phyloP scores from a whole-genome alignment of 495 filamentous ascomycete genomes.

The Penicillium dipodomyicola region DNA sequence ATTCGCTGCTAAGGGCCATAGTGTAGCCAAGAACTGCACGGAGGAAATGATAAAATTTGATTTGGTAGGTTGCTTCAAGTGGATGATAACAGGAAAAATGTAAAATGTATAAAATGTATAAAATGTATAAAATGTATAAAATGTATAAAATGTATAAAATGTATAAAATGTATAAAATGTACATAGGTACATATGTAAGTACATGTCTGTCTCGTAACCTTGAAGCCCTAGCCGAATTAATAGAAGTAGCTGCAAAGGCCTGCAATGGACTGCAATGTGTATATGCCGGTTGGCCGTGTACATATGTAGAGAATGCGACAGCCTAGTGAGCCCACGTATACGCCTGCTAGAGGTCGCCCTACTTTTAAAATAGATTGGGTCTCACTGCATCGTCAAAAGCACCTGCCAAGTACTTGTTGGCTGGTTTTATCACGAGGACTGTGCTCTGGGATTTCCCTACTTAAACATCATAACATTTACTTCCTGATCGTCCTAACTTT shows the following conservation, averaged over 20 bases:
- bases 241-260: background rate
- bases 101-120: too few relatives aligned
- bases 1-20: too few relatives aligned
- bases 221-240: background rate
- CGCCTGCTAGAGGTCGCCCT: background rate
- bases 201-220: background rate
- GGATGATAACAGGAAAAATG: too few relatives aligned
- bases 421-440: background rate
- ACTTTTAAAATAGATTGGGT: conserved; percentile 1
- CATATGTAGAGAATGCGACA: background rate
- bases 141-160: too few relatives aligned
- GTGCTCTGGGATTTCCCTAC: background rate
- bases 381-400: conserved; percentile 8
- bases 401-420: conserved; percentile 3
- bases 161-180: too few relatives aligned
- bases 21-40: too few relatives aligned
- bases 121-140: too few relatives aligned
- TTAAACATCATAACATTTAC: background rate
- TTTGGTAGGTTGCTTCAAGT: too few relatives aligned
- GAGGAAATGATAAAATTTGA: too few relatives aligned
- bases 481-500: background rate
- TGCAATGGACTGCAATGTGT: background rate
- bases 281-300: background rate
- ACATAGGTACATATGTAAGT: background rate
- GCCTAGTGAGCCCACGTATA: background rate